phyloP scores from a whole-genome alignment of 2,329 filamentous ascomycete species.

The Verticillium zaregamsianum region DNA sequence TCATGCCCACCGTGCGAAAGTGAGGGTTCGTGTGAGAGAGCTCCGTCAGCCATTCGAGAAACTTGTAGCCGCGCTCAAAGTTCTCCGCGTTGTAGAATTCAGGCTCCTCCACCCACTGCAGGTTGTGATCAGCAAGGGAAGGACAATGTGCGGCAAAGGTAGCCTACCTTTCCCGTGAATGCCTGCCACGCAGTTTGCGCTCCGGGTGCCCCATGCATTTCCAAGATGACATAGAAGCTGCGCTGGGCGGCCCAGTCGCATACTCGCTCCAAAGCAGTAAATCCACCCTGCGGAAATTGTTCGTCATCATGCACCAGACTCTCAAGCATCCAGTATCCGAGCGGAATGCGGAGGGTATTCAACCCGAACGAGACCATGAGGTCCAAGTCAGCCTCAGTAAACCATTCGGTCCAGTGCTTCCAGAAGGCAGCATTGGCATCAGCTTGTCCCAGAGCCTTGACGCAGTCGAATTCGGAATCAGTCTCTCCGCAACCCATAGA shows the following conservation, averaged over 20 bases:
- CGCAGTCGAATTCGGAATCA: slow-evolving; percentile 49
- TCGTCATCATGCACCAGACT: slow-evolving; percentile 43
- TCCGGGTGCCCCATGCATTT: slow-evolving; percentile 46
- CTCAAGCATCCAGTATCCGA: slow-evolving; percentile 53
- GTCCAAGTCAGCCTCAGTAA: slow-evolving; percentile 42
- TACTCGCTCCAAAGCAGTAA: slow-evolving; percentile 37
- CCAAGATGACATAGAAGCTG: slow-evolving; percentile 49
- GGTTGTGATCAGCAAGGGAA: neutral
- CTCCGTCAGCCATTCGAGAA: slow-evolving; percentile 52
- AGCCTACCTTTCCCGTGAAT: slow-evolving; percentile 38
- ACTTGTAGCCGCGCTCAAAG: slow-evolving; percentile 49
- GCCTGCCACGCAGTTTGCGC: slow-evolving; percentile 40
- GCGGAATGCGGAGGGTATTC: slow-evolving; percentile 49
- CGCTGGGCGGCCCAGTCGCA: slow-evolving; percentile 43
- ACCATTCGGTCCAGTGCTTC: slow-evolving; percentile 46
- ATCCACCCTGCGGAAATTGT: slow-evolving; percentile 36
- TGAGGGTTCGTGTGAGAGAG: slow-evolving; percentile 42
- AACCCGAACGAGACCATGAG: slow-evolving; percentile 45
- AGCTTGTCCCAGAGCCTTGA: slow-evolving; percentile 40
- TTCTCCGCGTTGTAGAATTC: slow-evolving; percentile 55
- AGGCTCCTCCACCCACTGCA: slow-evolving; percentile 19
- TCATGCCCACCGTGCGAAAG: slow-evolving; percentile 53
- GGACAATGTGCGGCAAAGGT: neutral
- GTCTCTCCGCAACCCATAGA: slow-evolving; percentile 39
- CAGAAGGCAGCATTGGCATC: slow-evolving; percentile 41